These are phyloP conservation scores for Penicillium janthinellum DNA, from an alignment of 2,329 filamentous ascomycete genomes.

Conservation along the genomic window DNA sequence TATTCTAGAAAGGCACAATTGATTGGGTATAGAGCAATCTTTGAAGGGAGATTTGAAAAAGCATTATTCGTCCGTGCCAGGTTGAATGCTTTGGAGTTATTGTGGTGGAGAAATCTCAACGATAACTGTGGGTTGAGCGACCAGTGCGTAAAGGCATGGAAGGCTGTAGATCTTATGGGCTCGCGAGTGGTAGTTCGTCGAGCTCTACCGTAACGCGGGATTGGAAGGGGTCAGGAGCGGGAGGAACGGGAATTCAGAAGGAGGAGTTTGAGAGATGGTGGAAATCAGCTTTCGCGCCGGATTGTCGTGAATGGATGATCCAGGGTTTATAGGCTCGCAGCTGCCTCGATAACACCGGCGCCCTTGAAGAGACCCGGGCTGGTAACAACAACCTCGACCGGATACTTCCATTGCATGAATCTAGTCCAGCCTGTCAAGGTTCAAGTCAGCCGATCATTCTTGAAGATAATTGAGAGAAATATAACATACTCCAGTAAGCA, in stretches of 20 bases:
- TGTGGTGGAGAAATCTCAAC: not conserved
- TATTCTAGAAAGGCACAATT: slow-evolving; percentile 11
- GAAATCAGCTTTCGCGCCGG: too few relatives aligned
- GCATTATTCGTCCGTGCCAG: not conserved
- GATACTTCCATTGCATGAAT: slow-evolving; percentile 94
- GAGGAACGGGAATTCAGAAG: not conserved
- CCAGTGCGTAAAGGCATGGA: not conserved
- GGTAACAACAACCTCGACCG: slow-evolving; percentile 68
- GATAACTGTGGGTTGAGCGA: not conserved
- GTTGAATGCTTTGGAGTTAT: not conserved
- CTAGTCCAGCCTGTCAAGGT: slow-evolving; percentile 73
- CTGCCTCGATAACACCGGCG: slow-evolving; percentile 64
- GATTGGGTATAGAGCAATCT: slow-evolving; percentile 25
- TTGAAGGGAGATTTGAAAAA: not conserved
- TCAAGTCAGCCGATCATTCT: slow-evolving; percentile 10
- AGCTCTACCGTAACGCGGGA: not conserved
- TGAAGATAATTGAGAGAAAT: not conserved
- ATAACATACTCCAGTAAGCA: slow-evolving; percentile 82
- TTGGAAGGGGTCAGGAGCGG: not conserved
- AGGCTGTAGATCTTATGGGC: not conserved
- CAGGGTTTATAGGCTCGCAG: slow-evolving; percentile 39
- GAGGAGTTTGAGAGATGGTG: too few relatives aligned
- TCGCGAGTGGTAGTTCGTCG: not conserved
- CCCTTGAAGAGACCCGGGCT: slow-evolving; percentile 65
- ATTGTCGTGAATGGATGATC: not conserved